Base-by-base conservation (phyloP, 2,329 filamentous ascomycete genomes). In the Boeremia exigua region DNA sequence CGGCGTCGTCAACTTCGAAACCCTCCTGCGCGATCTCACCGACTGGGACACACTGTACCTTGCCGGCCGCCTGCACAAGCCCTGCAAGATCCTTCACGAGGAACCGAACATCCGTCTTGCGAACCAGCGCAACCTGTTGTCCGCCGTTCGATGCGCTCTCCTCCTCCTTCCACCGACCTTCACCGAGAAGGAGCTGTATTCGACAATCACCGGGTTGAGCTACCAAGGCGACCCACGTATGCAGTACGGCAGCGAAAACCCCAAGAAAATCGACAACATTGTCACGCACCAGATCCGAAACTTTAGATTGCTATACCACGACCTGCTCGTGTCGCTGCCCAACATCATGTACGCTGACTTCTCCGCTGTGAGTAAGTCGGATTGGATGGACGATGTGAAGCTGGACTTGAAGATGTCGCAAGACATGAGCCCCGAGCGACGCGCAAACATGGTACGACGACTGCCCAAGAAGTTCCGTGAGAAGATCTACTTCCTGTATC, bases 211-310 rank as follows among this genome's bases (percentile, higher is more conserved):
- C 0, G 89, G 91, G 19, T 88, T 99, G 62, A 96, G 91, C 70
- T 99, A 99, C 75, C 86, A 96, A 64, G 95, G 95, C 30, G 95
- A 99, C 71, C 92, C 93, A n/a, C 90, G 95, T 61, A 99, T 99
- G 95, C 82, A 87, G 1, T 83, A 97, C 37, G 89, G 91, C 2
- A 91, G 91, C 1, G 95, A 99, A 75, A 91, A 98, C 71, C 92
- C 91, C 29, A 87, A 87, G 70, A 99, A 99, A 77, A 92, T 99
- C 17, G 84, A 86, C 67, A 98, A 98, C 75, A 99, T 99, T 66
- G 95, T 99, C 28, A 87, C 87, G 42, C 88, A 96, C 70, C 96
- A 99, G 75, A 86, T 97, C 71, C 81, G 89, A 33, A 93, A 96
- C 73, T 99, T 99, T 81, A 87, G 95, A 30, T 87, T 91, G 4